Evolutionary conservation across 345 rosid species (phyloP), one percentile per base, ranked within the genome.

Genomic region (Pugionium cornutum): DNA sequence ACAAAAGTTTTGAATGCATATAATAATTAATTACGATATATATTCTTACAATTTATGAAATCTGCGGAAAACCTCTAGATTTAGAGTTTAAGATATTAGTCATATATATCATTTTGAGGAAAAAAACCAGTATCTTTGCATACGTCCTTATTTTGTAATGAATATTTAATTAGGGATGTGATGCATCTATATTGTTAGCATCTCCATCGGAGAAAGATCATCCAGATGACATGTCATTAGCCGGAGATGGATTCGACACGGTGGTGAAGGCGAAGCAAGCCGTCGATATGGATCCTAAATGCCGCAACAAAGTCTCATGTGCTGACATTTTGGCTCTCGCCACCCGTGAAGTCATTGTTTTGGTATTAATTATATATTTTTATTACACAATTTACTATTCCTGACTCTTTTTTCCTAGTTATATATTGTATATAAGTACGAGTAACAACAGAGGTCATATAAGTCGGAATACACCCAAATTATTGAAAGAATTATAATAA

Each of bases 291-390:
- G 73, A 65, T 74, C 85, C 98, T 1, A 56, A 57, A n/a, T 92
- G 98, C 80, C 82, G 77, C 63, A 89, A 87, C 84, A 89, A 78
- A 81, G 98, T 92, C 46, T 89, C 98, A 2, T 92, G 97, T 66
- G 96, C 98, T 40, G 98, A 92, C 70, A 87, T 92, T 51, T 75
- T 92, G 32, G 96, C 92, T 72, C 82, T 92, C 5, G 98, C 98
- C 1, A 77, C 97, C 4, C 82, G 96, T 76, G 98, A 92, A 42
- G 92, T 87, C 60, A 44, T 92, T 4, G 67, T 62, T 39, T 73
- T 89, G 86, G 74, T 75, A 75, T 42, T n/a, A 7, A 8, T 37
- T 37, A 4, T 48, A 36, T 48, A 18, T 7, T 4, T 8, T 9
- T 37, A 11, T 50, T 18, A 31, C 51, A 39, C 40, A 5, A 42